Conservation (phyloP, 1,284 basidiomycete genomes). For the Pisolithus thermaeus region DNA sequence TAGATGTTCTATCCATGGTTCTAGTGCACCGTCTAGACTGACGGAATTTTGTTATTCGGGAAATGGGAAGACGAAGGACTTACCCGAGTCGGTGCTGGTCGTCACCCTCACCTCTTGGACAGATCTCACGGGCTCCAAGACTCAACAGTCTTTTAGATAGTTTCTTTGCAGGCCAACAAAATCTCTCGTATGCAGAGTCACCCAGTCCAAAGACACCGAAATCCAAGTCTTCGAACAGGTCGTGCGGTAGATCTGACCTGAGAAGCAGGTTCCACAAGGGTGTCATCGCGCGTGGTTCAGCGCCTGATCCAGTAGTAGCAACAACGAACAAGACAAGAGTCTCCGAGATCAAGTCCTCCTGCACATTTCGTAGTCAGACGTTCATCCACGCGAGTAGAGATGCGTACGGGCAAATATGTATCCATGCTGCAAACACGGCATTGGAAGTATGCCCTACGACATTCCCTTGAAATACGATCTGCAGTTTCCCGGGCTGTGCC, state of each 20-base stretch:
- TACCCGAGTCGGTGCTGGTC: constrained; percentile 72
- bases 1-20: constrained; percentile 57
- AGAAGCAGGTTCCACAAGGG: constrained; percentile 83
- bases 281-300: constrained; percentile 81
- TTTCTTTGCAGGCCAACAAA: constrained; percentile 94
- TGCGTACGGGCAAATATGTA: constrained; percentile 61
- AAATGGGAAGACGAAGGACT: constrained; percentile 8
- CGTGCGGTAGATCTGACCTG: constrained; percentile 72
- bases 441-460: constrained; percentile 56
- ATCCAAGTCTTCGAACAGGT: constrained; percentile 77
- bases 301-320: constrained; percentile 88
- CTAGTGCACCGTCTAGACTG: constrained; percentile 67
- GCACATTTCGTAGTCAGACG: background rate
- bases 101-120: constrained; percentile 71
- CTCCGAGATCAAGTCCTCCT: constrained; percentile 72
- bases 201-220: constrained; percentile 87
- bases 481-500: constrained; percentile 85
- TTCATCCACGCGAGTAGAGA: background rate
- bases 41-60: background rate
- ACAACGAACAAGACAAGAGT: constrained; percentile 82
- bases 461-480: constrained; percentile 71
- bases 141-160: constrained; percentile 66
- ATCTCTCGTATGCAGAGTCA: constrained; percentile 87
- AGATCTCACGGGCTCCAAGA: constrained; percentile 72
- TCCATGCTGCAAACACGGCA: constrained; percentile 64